Conservation (phyloP, 2,329 filamentous ascomycete species). For the Paraconiothyrium brasiliense region DNA sequence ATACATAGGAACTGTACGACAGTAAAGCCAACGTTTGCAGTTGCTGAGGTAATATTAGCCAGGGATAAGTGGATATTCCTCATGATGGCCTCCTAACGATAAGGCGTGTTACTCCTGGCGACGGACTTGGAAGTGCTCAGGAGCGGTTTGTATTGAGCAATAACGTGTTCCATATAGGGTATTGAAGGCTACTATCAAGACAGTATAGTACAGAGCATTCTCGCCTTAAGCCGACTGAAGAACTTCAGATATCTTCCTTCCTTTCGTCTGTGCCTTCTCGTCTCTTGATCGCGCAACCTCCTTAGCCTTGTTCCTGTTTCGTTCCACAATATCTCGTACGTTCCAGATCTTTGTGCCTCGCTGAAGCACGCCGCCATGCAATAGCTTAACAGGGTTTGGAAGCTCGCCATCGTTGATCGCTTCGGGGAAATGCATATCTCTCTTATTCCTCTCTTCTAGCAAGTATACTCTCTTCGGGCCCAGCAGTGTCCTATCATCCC, state of each 20-base stretch:
- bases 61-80: neutral
- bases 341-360: constrained; percentile 13
- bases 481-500: constrained; percentile 39
- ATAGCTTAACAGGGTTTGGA: constrained; percentile 26
- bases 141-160: neutral
- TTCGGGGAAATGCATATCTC: constrained; percentile 41
- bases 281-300: constrained; percentile 5
- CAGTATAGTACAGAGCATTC: constrained; percentile 20
- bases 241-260: constrained; percentile 5
- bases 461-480: constrained; percentile 45
- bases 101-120: neutral
- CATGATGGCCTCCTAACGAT: neutral
- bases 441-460: constrained; percentile 32
- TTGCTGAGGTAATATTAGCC: too few relatives aligned
- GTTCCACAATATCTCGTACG: constrained; percentile 12
- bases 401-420: constrained; percentile 32
- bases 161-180: constrained; percentile 5
- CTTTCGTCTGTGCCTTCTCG: neutral
- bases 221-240: constrained; percentile 2
- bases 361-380: constrained; percentile 8
- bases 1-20: too few relatives aligned
- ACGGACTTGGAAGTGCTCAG: neutral
- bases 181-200: constrained; percentile 16
- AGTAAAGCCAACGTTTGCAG: too few relatives aligned
- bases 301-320: constrained; percentile 9